Percentiles rank a stretch among this genome's conserved stretches.
phyloP scores from a whole-genome alignment of 2,329 filamentous ascomycete genomes.

The Fusarium drepaniforme region DNA sequence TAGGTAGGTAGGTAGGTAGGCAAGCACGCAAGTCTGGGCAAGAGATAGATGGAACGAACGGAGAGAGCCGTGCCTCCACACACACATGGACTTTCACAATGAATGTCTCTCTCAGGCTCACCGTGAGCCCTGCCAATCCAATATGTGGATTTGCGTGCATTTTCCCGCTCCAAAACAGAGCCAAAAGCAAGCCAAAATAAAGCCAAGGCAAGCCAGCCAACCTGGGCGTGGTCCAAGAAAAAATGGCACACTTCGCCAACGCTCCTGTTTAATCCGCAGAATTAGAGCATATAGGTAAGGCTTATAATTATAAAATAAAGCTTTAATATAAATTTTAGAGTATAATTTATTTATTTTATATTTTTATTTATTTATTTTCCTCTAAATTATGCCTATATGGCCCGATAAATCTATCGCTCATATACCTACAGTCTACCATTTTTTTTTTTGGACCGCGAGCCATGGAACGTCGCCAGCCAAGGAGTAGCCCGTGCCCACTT shows the following conservation, averaged over 20 bases:
- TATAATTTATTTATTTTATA: no score
- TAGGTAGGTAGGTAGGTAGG: not conserved
- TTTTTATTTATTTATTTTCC: no score
- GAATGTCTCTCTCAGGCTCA: not conserved
- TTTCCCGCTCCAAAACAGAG: constrained; percentile 2
- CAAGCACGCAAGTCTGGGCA: not conserved
- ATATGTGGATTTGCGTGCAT: constrained; percentile 1
- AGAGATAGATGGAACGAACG: not conserved
- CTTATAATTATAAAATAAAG: no score
- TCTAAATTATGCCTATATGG: no score
- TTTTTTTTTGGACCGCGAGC: no score
- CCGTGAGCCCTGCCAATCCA: not conserved
- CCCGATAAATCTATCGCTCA: no score
- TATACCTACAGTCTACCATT: no score
- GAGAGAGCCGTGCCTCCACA: not conserved
- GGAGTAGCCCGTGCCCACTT: constrained; percentile 3
- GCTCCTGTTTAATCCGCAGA: no score
- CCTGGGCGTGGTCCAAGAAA: no score
- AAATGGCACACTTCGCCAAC: no score
- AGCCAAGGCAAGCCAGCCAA: constrained; percentile 3
- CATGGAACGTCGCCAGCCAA: constrained; percentile 2
- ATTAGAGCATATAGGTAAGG: no score
- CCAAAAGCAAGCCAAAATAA: constrained; percentile 9
- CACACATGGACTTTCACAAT: not conserved
- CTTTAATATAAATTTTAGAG: no score